These are phyloP conservation scores for Bretziella fagacearum DNA, from an alignment of 2,329 filamentous ascomycete genomes.

Conservation along the genomic window DNA sequence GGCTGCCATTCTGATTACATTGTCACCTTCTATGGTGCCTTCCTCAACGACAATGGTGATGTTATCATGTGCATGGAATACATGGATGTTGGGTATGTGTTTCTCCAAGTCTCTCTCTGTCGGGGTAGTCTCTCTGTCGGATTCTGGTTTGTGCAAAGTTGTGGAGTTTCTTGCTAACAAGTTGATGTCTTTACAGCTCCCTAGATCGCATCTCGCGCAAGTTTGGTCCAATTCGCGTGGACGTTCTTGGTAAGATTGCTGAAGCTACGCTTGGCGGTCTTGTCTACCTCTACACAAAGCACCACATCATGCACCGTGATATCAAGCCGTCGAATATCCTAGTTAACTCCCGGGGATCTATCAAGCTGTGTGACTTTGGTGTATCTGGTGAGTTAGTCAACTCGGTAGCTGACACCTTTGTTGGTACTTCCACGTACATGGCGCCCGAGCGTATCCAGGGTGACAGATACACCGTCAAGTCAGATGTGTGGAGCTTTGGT, in stretches of 20 bases:
- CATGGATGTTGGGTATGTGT: conserved; percentile 87
- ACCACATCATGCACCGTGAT: conserved; percentile 97
- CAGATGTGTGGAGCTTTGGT: conserved; percentile 97
- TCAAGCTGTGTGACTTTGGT: conserved; percentile 97
- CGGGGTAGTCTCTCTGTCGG: background rate
- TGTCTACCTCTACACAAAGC: conserved; percentile 85
- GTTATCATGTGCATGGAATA: conserved; percentile 99
- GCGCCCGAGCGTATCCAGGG: conserved; percentile 95
- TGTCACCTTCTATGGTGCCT: conserved; percentile 94
- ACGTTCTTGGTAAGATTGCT: conserved; percentile 93
- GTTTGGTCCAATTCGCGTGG: conserved; percentile 87
- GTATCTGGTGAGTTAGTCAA: conserved; percentile 97
- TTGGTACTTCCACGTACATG: conserved; percentile 98
- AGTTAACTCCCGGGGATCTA: conserved; percentile 81
- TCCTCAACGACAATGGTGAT: conserved; percentile 89
- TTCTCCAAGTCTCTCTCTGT: background rate
- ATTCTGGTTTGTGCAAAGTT: background rate
- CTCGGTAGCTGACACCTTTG: conserved; percentile 94
- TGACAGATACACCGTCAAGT: conserved; percentile 93
- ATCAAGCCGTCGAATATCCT: conserved; percentile 98
- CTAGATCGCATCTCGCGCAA: conserved; percentile 87
- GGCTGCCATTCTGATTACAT: conserved; percentile 95
- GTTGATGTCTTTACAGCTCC: conserved; percentile 38
- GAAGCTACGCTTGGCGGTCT: conserved; percentile 87
- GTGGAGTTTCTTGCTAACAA: background rate